Base-by-base conservation (phyloP, 2,329 filamentous ascomycete species). In the Microthyrium microscopicum region DNA sequence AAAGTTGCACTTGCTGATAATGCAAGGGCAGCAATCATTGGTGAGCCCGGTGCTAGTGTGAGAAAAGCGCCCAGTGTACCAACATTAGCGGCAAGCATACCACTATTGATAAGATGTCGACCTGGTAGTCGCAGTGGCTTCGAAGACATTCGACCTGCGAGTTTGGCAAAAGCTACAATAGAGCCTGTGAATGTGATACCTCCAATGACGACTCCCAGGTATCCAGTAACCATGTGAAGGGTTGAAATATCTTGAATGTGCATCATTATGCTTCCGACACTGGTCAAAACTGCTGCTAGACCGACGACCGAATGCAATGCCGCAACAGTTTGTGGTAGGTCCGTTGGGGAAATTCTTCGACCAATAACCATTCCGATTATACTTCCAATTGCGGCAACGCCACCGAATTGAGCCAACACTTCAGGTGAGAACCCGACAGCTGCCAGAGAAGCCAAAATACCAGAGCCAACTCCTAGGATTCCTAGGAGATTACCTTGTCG, bases 111-210 rank as follows among this genome's bases (percentile, higher is more conserved):
- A 3, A 76, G 42, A 46, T 92, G 82, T 1, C 78, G 67, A 2
- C 80, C 83, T 4, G 74, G 79, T 0, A 92, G 61, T 4, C 70
- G 62, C 5, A 74, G 68, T 0, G 84, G 82, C 33, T 69, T 73
- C 0, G 82, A 91, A 0, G 77, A 77, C 73, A 92, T 84, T 40
- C 64, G 73, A 3, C 81, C 83, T 1, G 79, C 75, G 2, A 93
- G 70, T 53, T 93, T 93, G 48, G 91, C 54, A 55, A 91, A 92
- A 0, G 84, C 84, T 0, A 93, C 80, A 32, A 93, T 76, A 3
- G 81, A 89, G 2, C 84, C 84, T 0, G 83, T 93, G 48, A 93
- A 93, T 1, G 84, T 93, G 21, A 92, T 74, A 35, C 84, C 84
- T 26, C 56, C 81, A 34, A 93, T 91, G 0, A 92, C 59, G 5